A percentile compares a stretch with the other conserved stretches of the same genome.
These are phyloP conservation scores for Achaetomiella virescens DNA, from an alignment of 495 filamentous ascomycete species.

Conservation along the genomic window DNA sequence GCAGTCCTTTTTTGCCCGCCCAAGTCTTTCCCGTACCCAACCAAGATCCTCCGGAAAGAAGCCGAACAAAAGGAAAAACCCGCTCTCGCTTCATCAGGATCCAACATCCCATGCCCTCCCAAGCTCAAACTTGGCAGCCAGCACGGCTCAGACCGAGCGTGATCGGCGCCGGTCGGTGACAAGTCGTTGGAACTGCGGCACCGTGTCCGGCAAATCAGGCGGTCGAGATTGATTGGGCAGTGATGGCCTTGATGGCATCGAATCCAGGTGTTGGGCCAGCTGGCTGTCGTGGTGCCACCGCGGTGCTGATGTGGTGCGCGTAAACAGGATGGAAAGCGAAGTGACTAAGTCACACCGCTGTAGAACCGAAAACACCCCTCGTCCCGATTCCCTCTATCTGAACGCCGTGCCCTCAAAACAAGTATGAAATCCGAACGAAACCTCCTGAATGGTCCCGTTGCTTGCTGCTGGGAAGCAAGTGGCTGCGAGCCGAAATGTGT, in stretches of 20 bases:
- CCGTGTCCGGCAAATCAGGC: constrained; percentile 13
- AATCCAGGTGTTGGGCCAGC: constrained; percentile 8
- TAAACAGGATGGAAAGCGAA: constrained; percentile 12
- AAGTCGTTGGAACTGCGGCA: background rate
- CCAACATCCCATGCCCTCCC: constrained; percentile 13
- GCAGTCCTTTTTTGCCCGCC: constrained; percentile 34
- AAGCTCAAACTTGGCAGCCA: too few relatives aligned
- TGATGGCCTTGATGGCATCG: constrained; percentile 1
- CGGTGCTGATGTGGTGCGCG: constrained; percentile 15
- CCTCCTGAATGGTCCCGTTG: constrained; percentile 7
- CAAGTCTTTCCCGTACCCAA: constrained; percentile 30
- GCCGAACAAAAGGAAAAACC: constrained; percentile 16
- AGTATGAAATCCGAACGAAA: constrained; percentile 20
- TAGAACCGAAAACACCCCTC: constrained; percentile 21
- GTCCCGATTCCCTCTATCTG: constrained; percentile 28
- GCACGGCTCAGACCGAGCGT: too few relatives aligned
- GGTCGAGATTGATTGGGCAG: constrained; percentile 12
- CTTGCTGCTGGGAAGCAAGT: constrained; percentile 37
- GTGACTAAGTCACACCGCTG: constrained; percentile 15
- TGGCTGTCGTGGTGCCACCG: constrained; percentile 15
- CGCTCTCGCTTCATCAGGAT: background rate
- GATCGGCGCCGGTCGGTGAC: background rate
- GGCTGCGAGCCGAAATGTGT: constrained; percentile 35
- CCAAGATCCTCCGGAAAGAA: constrained; percentile 15
- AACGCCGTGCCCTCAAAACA: constrained; percentile 32